Percentiles rank a stretch among this genome's conserved stretches.
Conservation (phyloP, 225 moss, liverwort and hornwort species). For the Marchantia polymorpha region DNA sequence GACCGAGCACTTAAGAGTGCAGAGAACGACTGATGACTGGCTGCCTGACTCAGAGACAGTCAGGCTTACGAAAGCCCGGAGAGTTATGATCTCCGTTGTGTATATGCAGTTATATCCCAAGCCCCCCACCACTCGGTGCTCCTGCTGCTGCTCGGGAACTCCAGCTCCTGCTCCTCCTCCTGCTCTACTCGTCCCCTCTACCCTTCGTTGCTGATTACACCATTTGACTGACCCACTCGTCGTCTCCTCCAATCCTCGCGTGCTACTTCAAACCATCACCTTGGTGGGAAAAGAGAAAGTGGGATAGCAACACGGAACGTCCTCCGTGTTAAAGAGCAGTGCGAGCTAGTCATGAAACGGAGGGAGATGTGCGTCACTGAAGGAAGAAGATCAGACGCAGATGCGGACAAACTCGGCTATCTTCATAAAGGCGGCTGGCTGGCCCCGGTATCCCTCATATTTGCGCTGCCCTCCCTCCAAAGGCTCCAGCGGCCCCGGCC, state of each 20-base stretch:
- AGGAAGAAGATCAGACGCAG: constrained; percentile 7
- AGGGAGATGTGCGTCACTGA: background rate
- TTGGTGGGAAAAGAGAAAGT: background rate
- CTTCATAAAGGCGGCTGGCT: constrained; percentile 8
- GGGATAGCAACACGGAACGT: background rate
- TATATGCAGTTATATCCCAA: constrained; percentile 31
- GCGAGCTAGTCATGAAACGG: background rate
- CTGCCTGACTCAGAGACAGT: constrained; percentile 37
- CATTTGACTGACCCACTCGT: background rate
- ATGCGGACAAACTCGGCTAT: constrained; percentile 20
- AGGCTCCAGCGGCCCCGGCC: too few relatives aligned
- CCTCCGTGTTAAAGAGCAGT: background rate
- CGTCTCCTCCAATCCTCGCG: background rate
- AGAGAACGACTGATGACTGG: constrained; percentile 19
- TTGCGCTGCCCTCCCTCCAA: background rate
- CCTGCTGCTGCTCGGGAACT: background rate
- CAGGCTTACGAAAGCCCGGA: constrained; percentile 44
- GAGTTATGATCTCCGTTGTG: constrained; percentile 32
- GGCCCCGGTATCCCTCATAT: too few relatives aligned
- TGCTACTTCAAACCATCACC: background rate
- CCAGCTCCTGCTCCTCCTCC: background rate
- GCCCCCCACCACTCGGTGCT: constrained; percentile 33
- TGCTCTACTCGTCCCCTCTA: background rate
- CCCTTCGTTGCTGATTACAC: background rate
- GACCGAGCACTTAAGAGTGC: constrained; percentile 22